These are phyloP conservation scores for Apophysomyces sp. DNA, from an alignment of 371 early-diverging fungal species.

Conservation along the genomic window DNA sequence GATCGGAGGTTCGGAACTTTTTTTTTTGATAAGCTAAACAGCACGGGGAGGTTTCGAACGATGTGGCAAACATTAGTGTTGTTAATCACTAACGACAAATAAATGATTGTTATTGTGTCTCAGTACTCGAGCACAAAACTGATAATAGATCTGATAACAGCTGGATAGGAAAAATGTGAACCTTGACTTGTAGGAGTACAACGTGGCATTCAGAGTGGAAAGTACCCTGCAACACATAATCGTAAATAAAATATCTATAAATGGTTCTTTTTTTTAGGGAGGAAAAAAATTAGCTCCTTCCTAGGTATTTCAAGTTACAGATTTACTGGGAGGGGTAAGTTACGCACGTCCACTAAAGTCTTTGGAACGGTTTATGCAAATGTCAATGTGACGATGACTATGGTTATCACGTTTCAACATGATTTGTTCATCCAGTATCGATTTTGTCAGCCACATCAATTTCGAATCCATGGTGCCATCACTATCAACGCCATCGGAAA, in stretches of 20 bases:
- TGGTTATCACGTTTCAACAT: too few relatives aligned
- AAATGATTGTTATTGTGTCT: background rate
- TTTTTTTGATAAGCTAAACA: conserved; percentile 79
- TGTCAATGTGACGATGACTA: too few relatives aligned
- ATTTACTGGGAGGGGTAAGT: too few relatives aligned
- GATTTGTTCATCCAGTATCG: too few relatives aligned
- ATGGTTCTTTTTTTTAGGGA: background rate
- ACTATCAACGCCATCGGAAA: too few relatives aligned
- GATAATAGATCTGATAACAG: conserved; percentile 19
- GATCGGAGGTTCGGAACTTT: conserved; percentile 69
- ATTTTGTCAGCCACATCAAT: too few relatives aligned
- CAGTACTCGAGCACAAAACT: conserved; percentile 14
- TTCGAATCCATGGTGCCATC: too few relatives aligned
- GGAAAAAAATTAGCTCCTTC: too few relatives aligned
- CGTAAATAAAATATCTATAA: background rate
- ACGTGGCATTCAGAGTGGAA: conserved; percentile 17
- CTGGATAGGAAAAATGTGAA: conserved; percentile 20
- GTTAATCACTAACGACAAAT: conserved; percentile 57
- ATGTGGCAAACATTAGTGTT: conserved; percentile 56
- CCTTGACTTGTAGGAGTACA: conserved; percentile 22
- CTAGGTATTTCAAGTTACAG: too few relatives aligned
- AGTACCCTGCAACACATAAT: conserved; percentile 2
- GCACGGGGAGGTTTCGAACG: conserved; percentile 57
- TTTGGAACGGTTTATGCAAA: too few relatives aligned
- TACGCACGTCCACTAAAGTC: too few relatives aligned